A percentile compares a stretch with the other conserved stretches of the same genome.
phyloP scores from a whole-genome alignment of 257 asterid species.

The Fraxinus anomala region DNA sequence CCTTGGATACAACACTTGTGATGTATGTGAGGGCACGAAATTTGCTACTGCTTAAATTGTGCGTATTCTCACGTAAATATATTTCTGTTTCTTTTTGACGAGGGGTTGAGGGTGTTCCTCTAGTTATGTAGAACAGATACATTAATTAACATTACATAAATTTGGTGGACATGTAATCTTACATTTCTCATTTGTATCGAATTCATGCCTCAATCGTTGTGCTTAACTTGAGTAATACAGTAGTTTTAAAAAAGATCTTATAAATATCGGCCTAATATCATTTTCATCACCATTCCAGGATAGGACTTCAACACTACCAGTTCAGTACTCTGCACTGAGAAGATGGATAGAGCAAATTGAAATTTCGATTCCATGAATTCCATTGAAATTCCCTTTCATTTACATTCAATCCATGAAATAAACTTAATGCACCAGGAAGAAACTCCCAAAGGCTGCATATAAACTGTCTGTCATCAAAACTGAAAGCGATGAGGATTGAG shows the following conservation, averaged over 20 bases:
- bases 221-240: background rate
- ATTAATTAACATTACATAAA: background rate
- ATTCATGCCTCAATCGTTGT: background rate
- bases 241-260: background rate
- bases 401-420: background rate
- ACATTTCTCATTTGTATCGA: background rate
- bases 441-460: no score
- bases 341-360: background rate
- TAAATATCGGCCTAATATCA: no score
- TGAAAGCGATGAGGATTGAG: no score
- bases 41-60: slow-evolving; percentile 4
- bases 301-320: no score
- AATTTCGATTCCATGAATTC: background rate
- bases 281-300: no score
- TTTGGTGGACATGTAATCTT: background rate
- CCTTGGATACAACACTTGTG: slow-evolving; percentile 60
- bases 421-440: background rate
- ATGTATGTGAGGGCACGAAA: slow-evolving; percentile 57
- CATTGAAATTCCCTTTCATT: background rate
- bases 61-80: background rate
- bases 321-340: no score
- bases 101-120: background rate
- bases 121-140: background rate
- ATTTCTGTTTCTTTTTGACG: background rate
- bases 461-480: no score